A percentile compares a stretch with the other conserved stretches of the same genome.
Evolutionary conservation across 2,329 filamentous ascomycete genomes (phyloP).

Genomic region (Raffaelea deltoideospora): DNA sequence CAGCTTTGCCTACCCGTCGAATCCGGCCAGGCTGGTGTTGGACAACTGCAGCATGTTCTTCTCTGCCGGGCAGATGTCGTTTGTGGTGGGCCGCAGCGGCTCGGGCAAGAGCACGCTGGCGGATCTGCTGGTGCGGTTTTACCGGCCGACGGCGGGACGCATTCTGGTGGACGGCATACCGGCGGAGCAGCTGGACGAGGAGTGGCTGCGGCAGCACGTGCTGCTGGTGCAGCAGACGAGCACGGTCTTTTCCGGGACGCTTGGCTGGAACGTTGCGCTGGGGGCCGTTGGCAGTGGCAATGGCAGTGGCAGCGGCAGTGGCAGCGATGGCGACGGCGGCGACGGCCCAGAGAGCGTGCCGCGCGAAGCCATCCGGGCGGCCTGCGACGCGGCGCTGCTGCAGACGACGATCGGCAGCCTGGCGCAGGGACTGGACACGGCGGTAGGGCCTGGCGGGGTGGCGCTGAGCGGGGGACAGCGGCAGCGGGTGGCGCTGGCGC

Average conservation of each 20-base stretch:
- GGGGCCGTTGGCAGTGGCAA: no score
- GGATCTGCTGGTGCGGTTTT: constrained; percentile 66
- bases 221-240: constrained; percentile 73
- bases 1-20: constrained; percentile 69
- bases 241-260: constrained; percentile 65
- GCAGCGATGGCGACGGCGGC: no score
- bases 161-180: constrained; percentile 54
- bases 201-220: constrained; percentile 65
- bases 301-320: no score
- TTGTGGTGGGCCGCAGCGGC: constrained; percentile 73
- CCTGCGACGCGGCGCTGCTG: constrained; percentile 54
- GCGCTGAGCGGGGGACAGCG: constrained; percentile 72
- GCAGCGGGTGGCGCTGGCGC: constrained; percentile 66
- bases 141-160: constrained; percentile 47
- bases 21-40: constrained; percentile 44
- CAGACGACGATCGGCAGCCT: constrained; percentile 51
- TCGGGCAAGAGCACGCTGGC: constrained; percentile 86
- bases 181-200: constrained; percentile 44
- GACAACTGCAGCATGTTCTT: constrained; percentile 52
- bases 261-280: constrained; percentile 65
- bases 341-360: constrained; percentile 24
- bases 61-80: constrained; percentile 55
- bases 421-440: constrained; percentile 55
- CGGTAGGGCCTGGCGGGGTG: constrained; percentile 47
- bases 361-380: constrained; percentile 39